Base-by-base conservation (phyloP, 148 eudicot species). In the Nyssa sinensis region DNA sequence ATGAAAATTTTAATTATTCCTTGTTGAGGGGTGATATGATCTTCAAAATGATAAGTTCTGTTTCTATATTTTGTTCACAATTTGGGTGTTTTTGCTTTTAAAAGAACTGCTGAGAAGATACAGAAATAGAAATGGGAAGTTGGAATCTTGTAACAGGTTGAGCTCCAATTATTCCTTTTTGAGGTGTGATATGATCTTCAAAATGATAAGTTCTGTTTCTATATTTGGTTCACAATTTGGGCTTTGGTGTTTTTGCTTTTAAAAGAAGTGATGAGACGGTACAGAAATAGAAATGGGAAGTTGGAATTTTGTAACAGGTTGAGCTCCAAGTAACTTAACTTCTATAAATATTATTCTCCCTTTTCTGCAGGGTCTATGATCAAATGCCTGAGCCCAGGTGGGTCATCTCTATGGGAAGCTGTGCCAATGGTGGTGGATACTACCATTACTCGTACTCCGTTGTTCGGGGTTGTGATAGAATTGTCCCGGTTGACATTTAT, bases 341-440 rank as follows among this genome's bases (percentile, higher is more conserved):
- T 14, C 5, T 21, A 23, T 32, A 29, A 30, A 17, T 29, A 11
- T 34, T n/a, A 11, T 31, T 21, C 12, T 37, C 57, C 21, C 61
- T 47, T 2, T 49, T n/a, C 78, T 80, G 67, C 88, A 94, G 98
- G 86, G 98, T 95, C 0, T 95, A 92, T 79, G 98, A 95, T 61
- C 98, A 95, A 80, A 95, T 95, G 98, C 97, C 96, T 0, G 97
- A 95, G 85, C 98, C 98, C 17, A 89, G 97, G 85, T 95, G 98
- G 98, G 98, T 95, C 12, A 90, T 95, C 64, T 95, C 98, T 10
- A 95, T 92, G 98, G 98, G 98, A 79, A 92, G 96, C 84, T 95
- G 97, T 80, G 98, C 98, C n/a, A 95, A 95, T 76, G 97, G 97
- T 72, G 98, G 98, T 19, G 97, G 98, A 41, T 92, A 92, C 78